phyloP scores from a whole-genome alignment of 345 rosid genomes.

The Ricinus communis region DNA sequence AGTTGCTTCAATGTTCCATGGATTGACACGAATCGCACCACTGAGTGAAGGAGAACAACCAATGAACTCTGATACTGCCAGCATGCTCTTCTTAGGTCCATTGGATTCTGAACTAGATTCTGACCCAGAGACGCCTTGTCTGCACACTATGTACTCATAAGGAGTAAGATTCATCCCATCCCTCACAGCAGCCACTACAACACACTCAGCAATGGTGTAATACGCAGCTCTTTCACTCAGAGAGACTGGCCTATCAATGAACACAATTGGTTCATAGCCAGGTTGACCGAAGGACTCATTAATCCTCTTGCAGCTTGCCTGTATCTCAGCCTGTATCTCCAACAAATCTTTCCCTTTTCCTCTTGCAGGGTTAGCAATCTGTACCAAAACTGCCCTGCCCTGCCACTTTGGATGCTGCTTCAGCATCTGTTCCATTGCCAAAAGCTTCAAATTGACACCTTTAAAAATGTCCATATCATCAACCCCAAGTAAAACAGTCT shows the following conservation, averaged over 20 bases:
- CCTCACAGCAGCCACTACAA: conserved; percentile 74
- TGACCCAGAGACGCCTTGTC: conserved; percentile 55
- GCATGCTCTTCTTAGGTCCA: conserved; percentile 65
- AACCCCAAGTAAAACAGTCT: conserved; percentile 67
- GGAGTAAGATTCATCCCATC: conserved; percentile 86
- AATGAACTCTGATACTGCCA: conserved; percentile 75
- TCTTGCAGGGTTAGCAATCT: conserved; percentile 70
- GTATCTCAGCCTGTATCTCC: conserved; percentile 61
- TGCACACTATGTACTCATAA: conserved; percentile 65
- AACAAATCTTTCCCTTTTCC: conserved; percentile 68
- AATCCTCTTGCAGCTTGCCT: conserved; percentile 57
- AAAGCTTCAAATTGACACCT: conserved; percentile 67
- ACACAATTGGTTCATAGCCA: conserved; percentile 66
- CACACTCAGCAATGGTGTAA: conserved; percentile 66
- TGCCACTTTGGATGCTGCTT: conserved; percentile 72
- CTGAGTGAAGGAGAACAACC: conserved; percentile 85
- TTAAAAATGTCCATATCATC: conserved; percentile 86
- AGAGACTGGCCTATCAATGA: conserved; percentile 59
- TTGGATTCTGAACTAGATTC: conserved; percentile 36
- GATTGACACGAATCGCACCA: conserved; percentile 74
- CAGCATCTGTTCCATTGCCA: conserved; percentile 78
- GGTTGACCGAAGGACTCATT: conserved; percentile 58
- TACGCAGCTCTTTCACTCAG: conserved; percentile 68
- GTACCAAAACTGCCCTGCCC: conserved; percentile 67
- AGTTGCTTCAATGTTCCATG: conserved; percentile 69